Percentiles rank a stretch among this genome's conserved stretches.
Evolutionary conservation across 2,329 filamentous ascomycete genomes (phyloP).

Genomic region (Monilinia polystroma): DNA sequence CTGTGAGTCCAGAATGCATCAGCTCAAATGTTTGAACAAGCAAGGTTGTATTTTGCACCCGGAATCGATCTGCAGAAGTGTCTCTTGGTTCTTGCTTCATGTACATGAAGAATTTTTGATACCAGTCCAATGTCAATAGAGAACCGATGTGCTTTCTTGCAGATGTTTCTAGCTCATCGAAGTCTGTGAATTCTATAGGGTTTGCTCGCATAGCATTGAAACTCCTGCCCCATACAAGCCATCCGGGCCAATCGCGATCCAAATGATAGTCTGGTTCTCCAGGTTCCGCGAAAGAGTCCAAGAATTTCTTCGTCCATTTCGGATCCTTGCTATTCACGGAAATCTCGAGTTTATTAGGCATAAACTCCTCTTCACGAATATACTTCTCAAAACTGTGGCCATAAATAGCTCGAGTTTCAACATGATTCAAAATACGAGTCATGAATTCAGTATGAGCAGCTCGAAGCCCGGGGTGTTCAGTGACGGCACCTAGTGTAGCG

Average conservation of each 20-base stretch:
- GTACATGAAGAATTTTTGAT: conserved; percentile 83
- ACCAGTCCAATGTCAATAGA: conserved; percentile 80
- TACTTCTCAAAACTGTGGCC: conserved; percentile 86
- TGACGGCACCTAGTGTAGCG: conserved; percentile 77
- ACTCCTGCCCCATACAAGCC: conserved; percentile 90
- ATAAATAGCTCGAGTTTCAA: conserved; percentile 84
- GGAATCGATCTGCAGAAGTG: conserved; percentile 76
- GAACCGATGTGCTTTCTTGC: conserved; percentile 77
- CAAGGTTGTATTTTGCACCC: conserved; percentile 82
- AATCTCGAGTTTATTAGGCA: conserved; percentile 74
- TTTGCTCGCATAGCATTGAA: conserved; percentile 78
- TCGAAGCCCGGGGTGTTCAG: conserved; percentile 84
- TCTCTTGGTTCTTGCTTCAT: conserved; percentile 96
- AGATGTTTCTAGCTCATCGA: conserved; percentile 75
- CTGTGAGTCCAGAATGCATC: conserved; percentile 75
- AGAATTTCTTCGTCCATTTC: conserved; percentile 74
- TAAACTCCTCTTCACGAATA: conserved; percentile 73
- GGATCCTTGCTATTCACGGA: conserved; percentile 71
- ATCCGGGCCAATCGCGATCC: conserved; percentile 88
- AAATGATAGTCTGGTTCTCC: conserved; percentile 80
- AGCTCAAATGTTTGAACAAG: conserved; percentile 89
- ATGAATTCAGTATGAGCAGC: conserved; percentile 79
- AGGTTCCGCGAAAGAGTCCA: conserved; percentile 73
- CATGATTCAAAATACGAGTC: conserved; percentile 72
- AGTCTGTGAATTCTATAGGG: conserved; percentile 62